Conservation (phyloP, 768 basidiomycete genomes). For the Trametopsis cervina region DNA sequence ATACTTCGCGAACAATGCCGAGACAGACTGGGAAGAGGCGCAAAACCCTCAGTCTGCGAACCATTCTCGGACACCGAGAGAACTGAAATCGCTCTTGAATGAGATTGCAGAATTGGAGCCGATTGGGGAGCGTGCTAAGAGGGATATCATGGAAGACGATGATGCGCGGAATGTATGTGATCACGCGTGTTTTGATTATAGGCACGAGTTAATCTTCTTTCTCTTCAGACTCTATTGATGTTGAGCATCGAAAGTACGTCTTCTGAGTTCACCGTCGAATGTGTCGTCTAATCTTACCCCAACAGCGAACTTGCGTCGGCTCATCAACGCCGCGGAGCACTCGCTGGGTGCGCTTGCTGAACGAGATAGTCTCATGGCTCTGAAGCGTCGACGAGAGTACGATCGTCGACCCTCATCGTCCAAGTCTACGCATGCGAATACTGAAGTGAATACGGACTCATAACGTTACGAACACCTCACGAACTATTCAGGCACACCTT, state of each 20-base stretch:
- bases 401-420: not conserved
- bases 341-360: constrained; percentile 25
- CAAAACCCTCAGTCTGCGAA: constrained; percentile 4
- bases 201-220: not conserved
- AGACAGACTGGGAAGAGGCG: not conserved
- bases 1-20: constrained; percentile 22
- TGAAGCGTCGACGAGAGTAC: not conserved
- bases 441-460: no score
- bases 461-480: no score
- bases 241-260: constrained; percentile 41
- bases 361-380: constrained; percentile 21
- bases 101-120: constrained; percentile 31
- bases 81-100: constrained; percentile 32
- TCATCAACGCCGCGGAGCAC: constrained; percentile 28
- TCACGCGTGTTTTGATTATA: not conserved
- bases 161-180: constrained; percentile 35
- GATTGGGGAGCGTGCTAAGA: constrained; percentile 27
- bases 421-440: not conserved
- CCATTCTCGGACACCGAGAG: constrained; percentile 15
- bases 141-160: constrained; percentile 36
- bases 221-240: constrained; percentile 32
- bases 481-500: no score
- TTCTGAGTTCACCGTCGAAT: not conserved
- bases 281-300: not conserved
- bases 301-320: constrained; percentile 26